A percentile compares a stretch with the other conserved stretches of the same genome.
phyloP scores from a whole-genome alignment of 2,329 filamentous ascomycete species.

The Talaromyces sp. region DNA sequence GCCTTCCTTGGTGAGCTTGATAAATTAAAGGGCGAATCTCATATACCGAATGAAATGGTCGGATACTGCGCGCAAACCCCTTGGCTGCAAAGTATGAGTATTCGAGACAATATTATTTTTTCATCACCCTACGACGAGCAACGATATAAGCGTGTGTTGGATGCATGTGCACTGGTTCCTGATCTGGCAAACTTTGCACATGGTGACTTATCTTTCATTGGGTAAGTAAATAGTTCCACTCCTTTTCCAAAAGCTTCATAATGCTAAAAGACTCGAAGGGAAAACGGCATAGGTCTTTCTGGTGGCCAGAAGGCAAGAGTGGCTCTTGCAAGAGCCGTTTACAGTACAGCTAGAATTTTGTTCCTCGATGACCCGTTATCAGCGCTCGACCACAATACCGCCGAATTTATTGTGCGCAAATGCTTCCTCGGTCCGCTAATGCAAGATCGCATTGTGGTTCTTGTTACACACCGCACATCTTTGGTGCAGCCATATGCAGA shows the following conservation, averaged over 20 bases:
- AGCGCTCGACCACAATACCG: conserved; percentile 61
- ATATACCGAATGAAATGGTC: conserved; percentile 53
- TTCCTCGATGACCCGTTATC: conserved; percentile 58
- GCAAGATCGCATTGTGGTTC: conserved; percentile 50
- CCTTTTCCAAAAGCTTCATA: background rate
- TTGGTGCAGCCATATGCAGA: conserved; percentile 68
- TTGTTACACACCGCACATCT: conserved; percentile 64
- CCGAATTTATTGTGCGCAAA: conserved; percentile 56
- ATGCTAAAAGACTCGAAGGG: conserved; percentile 16
- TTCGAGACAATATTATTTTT: conserved; percentile 65
- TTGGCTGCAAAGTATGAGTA: conserved; percentile 67
- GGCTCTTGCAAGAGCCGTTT: conserved; percentile 57
- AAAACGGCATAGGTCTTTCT: conserved; percentile 59
- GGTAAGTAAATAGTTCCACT: conserved; percentile 17
- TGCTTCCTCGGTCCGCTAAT: conserved; percentile 54
- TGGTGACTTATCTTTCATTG: conserved; percentile 59
- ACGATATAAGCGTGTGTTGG: conserved; percentile 64
- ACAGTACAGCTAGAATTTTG: conserved; percentile 51
- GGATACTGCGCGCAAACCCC: conserved; percentile 63
- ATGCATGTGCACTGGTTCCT: conserved; percentile 58
- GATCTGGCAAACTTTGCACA: conserved; percentile 61
- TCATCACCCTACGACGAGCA: conserved; percentile 63
- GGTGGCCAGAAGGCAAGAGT: conserved; percentile 59
- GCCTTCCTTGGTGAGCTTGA: conserved; percentile 58
- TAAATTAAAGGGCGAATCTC: conserved; percentile 46